Evolutionary conservation across 164 flowering plant genomes (phyloP).

Genomic region (Aristolochia contorta): DNA sequence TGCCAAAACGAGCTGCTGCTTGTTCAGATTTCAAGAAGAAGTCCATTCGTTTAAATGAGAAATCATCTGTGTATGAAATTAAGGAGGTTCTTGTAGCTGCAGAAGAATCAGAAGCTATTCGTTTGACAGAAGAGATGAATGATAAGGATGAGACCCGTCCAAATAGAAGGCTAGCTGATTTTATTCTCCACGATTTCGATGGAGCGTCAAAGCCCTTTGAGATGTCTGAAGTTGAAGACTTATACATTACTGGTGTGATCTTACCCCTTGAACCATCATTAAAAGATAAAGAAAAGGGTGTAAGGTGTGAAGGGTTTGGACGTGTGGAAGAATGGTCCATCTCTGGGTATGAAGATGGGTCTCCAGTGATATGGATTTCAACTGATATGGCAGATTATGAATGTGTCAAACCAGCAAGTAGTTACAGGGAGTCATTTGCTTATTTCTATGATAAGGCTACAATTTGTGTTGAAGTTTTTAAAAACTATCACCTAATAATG

Average conservation of each 20-base stretch:
- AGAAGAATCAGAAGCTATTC: slow-evolving; percentile 55
- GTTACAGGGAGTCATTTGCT: slow-evolving; percentile 51
- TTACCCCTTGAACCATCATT: slow-evolving; percentile 45
- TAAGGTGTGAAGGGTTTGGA: slow-evolving; percentile 84
- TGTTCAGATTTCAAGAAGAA: slow-evolving; percentile 62
- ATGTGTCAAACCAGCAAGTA: slow-evolving; percentile 54
- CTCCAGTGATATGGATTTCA: slow-evolving; percentile 69
- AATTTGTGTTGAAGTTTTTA: slow-evolving; percentile 70
- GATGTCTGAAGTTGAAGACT: slow-evolving; percentile 57
- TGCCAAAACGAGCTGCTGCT: slow-evolving; percentile 78
- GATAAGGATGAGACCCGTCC: slow-evolving; percentile 42
- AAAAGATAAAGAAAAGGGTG: slow-evolving; percentile 45
- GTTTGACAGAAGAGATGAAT: slow-evolving; percentile 24
- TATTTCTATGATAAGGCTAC: slow-evolving; percentile 66
- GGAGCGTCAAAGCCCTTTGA: slow-evolving; percentile 60
- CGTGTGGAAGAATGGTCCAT: slow-evolving; percentile 75
- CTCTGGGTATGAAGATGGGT: slow-evolving; percentile 93
- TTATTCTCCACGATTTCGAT: slow-evolving; percentile 48
- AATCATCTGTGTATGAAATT: slow-evolving; percentile 29
- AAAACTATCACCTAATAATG: slow-evolving; percentile 44
- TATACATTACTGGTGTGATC: slow-evolving; percentile 58
- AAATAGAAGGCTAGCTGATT: slow-evolving; percentile 61
- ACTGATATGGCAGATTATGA: slow-evolving; percentile 80
- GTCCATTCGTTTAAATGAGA: slow-evolving; percentile 30
- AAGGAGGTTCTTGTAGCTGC: slow-evolving; percentile 37